A percentile compares a stretch with the other conserved stretches of the same genome.
Evolutionary conservation across 768 basidiomycete species (phyloP).

Genomic region (Termitomyces sp.): DNA sequence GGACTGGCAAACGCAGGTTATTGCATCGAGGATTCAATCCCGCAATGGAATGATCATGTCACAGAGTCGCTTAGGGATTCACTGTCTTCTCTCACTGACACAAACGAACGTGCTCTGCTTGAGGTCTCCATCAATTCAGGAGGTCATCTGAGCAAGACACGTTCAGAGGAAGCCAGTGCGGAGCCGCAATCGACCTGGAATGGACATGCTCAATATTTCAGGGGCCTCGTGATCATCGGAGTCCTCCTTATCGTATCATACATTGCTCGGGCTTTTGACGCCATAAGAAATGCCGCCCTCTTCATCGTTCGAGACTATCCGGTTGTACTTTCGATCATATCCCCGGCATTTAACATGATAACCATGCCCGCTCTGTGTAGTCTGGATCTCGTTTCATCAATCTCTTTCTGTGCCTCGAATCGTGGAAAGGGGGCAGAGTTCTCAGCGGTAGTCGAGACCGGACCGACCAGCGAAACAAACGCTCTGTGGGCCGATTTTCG

Average conservation of each 20-base stretch:
- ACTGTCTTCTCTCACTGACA: neutral
- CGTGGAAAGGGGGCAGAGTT: neutral
- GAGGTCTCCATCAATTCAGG: neutral
- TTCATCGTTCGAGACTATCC: neutral
- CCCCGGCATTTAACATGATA: neutral
- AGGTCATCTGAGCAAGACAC: neutral
- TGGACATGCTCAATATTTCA: neutral
- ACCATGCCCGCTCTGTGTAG: slow-evolving; percentile 1
- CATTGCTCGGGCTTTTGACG: neutral
- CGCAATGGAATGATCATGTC: neutral
- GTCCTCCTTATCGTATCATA: neutral
- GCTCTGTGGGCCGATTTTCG: slow-evolving; percentile 34
- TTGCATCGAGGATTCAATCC: neutral
- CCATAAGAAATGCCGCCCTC: neutral
- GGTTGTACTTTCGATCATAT: neutral
- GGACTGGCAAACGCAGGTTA: neutral
- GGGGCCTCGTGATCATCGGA: neutral
- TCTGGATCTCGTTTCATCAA: neutral
- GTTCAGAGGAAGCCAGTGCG: neutral
- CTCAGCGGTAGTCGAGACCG: neutral
- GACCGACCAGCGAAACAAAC: neutral
- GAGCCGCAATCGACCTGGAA: neutral
- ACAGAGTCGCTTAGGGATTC: neutral
- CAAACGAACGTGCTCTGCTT: neutral
- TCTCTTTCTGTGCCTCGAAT: neutral